Evolutionary conservation across 805 yeast genomes (phyloP).

Genomic region (Blastobotrys mokoenaii): DNA sequence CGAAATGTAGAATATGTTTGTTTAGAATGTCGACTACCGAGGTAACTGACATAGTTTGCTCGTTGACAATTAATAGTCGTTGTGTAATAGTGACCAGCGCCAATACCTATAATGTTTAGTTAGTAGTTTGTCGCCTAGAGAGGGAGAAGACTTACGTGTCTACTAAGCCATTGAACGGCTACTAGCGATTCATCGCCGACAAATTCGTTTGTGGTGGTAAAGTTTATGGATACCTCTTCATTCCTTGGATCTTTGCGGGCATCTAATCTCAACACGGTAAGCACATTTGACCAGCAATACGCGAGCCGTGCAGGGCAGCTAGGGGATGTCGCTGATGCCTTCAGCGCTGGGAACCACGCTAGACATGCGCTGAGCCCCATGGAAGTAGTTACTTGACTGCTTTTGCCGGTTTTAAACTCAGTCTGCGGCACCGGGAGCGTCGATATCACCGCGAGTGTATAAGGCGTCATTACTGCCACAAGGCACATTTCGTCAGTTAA

Average conservation of each 20-base stretch:
- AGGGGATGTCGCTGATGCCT: slow-evolving; percentile 3
- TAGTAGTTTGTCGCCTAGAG: slow-evolving; percentile 1
- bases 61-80: slow-evolving; percentile 36
- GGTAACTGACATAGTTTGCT: slow-evolving; percentile 31
- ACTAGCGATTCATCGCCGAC: slow-evolving; percentile 42
- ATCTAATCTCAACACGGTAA: slow-evolving; percentile 47
- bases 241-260: slow-evolving; percentile 24
- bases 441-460: slow-evolving; percentile 44
- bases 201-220: slow-evolving; percentile 36
- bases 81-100: slow-evolving; percentile 39
- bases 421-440: slow-evolving; percentile 43
- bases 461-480: slow-evolving; percentile 50
- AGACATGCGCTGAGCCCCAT: slow-evolving; percentile 38
- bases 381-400: slow-evolving; percentile 30
- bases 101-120: slow-evolving; percentile 24
- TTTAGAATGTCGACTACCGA: slow-evolving; percentile 33
- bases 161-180: slow-evolving; percentile 49
- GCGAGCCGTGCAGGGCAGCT: slow-evolving; percentile 36
- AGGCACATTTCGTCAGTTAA: slow-evolving; percentile 51
- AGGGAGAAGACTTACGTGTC: slow-evolving; percentile 16
- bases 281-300: slow-evolving; percentile 56
- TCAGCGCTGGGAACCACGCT: slow-evolving; percentile 56
- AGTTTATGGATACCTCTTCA: slow-evolving; percentile 24
- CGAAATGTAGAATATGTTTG: slow-evolving; percentile 32
- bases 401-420: slow-evolving; percentile 45